Evolutionary conservation across 371 early-diverging fungal genomes (phyloP).

Genomic region (Rhizomucor pusillus): DNA sequence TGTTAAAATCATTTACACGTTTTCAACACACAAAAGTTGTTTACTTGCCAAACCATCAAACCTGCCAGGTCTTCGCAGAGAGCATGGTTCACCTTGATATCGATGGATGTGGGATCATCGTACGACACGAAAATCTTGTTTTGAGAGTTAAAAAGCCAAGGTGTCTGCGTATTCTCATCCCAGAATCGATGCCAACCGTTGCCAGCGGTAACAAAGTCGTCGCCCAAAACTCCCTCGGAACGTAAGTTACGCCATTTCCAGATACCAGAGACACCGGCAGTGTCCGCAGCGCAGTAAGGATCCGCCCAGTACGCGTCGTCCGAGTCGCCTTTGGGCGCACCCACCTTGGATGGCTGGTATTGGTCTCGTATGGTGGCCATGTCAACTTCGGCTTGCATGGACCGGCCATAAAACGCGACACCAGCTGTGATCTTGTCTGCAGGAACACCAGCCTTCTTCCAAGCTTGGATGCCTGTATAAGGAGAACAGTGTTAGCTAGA

Average conservation of each 20-base stretch:
- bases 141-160: constrained; percentile 67
- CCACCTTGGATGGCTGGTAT: constrained; percentile 32
- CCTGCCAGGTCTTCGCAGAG: constrained; percentile 52
- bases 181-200: constrained; percentile 55
- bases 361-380: constrained; percentile 42
- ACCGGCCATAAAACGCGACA: constrained; percentile 67
- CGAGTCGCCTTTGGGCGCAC: constrained; percentile 52
- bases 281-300: constrained; percentile 35
- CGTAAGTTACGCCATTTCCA: constrained; percentile 70
- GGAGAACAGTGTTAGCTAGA: background rate
- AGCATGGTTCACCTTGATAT: constrained; percentile 58
- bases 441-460: constrained; percentile 65
- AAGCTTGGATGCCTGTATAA: constrained; percentile 52
- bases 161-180: constrained; percentile 64
- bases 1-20: too few species aligned
- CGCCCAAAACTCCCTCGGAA: constrained; percentile 42
- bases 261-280: constrained; percentile 38
- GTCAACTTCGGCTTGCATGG: constrained; percentile 47
- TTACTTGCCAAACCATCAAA: constrained; percentile 63
- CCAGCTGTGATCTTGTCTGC: constrained; percentile 65
- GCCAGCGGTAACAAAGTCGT: constrained; percentile 39
- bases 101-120: constrained; percentile 60
- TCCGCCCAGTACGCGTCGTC: constrained; percentile 50
- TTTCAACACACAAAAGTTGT: background rate
- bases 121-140: constrained; percentile 59